A percentile compares a stretch with the other conserved stretches of the same genome.
Conservation (phyloP, 1,284 basidiomycete genomes). For the Heterobasidion occidentale region DNA sequence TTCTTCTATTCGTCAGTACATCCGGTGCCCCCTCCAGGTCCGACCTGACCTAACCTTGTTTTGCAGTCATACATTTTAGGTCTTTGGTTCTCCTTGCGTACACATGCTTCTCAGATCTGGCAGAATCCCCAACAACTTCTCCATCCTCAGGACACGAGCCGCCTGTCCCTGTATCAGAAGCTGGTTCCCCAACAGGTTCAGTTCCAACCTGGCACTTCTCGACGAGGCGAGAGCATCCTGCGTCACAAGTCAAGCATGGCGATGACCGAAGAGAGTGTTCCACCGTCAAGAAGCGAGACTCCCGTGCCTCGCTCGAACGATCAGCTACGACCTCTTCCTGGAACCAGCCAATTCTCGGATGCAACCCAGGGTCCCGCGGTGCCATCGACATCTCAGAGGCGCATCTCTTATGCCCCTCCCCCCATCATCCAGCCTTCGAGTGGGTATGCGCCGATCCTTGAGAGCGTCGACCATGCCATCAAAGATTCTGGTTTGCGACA, state of each 20-base stretch:
- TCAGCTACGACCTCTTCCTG: slow-evolving; percentile 5
- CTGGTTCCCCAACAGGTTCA: slow-evolving; percentile 31
- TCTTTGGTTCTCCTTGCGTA: slow-evolving; percentile 97
- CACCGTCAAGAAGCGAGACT: neutral
- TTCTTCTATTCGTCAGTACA: slow-evolving; percentile 79
- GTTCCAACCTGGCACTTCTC: slow-evolving; percentile 7
- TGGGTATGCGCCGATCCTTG: slow-evolving; percentile 62
- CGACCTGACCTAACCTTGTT: slow-evolving; percentile 9
- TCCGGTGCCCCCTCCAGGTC: neutral
- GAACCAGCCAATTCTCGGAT: slow-evolving; percentile 10
- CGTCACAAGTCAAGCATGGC: slow-evolving; percentile 37
- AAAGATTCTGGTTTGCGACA: slow-evolving; percentile 51
- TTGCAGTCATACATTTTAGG: slow-evolving; percentile 93
- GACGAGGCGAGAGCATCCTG: slow-evolving; percentile 4
- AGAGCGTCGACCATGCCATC: slow-evolving; percentile 69
- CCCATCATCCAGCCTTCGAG: slow-evolving; percentile 22
- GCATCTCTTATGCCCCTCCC: slow-evolving; percentile 50
- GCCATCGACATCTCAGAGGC: slow-evolving; percentile 24
- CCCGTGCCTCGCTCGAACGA: neutral
- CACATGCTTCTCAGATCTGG: slow-evolving; percentile 99
- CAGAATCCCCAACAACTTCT: slow-evolving; percentile 90
- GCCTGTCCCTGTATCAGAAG: slow-evolving; percentile 71
- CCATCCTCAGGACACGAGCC: slow-evolving; percentile 45
- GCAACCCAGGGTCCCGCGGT: slow-evolving; percentile 16
- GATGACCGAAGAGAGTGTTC: slow-evolving; percentile 23